Conservation (phyloP, 257 asterid species). For the Forsythia suspensa region DNA sequence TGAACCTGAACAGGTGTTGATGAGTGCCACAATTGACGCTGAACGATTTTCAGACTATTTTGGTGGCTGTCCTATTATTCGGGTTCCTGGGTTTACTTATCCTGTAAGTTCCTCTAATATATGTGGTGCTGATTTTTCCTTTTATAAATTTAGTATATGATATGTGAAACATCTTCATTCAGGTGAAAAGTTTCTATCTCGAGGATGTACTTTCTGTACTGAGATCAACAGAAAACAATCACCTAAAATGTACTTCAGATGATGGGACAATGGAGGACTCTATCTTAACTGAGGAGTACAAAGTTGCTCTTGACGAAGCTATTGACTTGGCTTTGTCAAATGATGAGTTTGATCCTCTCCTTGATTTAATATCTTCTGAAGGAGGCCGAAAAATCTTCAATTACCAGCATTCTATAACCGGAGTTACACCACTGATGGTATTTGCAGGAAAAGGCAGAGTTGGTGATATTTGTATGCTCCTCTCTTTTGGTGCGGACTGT, state of each 20-base stretch:
- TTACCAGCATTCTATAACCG: constrained; percentile 76
- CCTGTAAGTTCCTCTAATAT: constrained; percentile 54
- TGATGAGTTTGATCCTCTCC: constrained; percentile 74
- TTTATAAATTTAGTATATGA: constrained; percentile 20
- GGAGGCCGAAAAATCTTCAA: constrained; percentile 49
- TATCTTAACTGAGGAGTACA: constrained; percentile 54
- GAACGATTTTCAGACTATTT: constrained; percentile 86
- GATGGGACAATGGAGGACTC: constrained; percentile 34
- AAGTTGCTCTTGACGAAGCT: constrained; percentile 78
- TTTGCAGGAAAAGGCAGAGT: constrained; percentile 77
- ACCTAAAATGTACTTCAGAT: constrained; percentile 23
- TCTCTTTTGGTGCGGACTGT: constrained; percentile 74
- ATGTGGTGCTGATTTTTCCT: constrained; percentile 8
- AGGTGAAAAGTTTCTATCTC: constrained; percentile 75
- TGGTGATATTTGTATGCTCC: constrained; percentile 83
- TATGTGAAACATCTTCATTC: constrained; percentile 22
- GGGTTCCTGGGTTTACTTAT: constrained; percentile 90
- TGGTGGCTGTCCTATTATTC: constrained; percentile 83
- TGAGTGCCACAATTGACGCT: constrained; percentile 98
- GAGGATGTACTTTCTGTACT: constrained; percentile 81
- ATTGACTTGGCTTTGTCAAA: constrained; percentile 60
- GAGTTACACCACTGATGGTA: constrained; percentile 85
- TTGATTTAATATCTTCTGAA: constrained; percentile 65
- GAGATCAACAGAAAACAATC: constrained; percentile 43
- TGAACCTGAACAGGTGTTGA: constrained; percentile 61